phyloP scores from a whole-genome alignment of 148 eudicot genomes.

The Vaccinium corymbosum region DNA sequence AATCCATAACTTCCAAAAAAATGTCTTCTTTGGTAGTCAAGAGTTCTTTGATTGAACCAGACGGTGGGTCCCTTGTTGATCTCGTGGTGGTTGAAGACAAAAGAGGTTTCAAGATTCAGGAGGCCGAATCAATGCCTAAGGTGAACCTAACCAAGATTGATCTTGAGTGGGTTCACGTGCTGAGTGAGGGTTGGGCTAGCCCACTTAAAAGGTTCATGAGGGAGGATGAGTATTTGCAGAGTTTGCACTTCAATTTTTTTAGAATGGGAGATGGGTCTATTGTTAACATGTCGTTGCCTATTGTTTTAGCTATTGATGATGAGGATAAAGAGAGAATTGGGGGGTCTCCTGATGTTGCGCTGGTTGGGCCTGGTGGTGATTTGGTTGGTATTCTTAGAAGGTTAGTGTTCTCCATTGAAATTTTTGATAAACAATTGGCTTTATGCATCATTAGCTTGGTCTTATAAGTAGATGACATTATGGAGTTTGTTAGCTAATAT shows the following conservation, averaged over 20 bases:
- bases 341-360: conserved; percentile 45
- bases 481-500: neutral
- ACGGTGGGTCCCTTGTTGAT: conserved; percentile 75
- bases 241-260: conserved; percentile 80
- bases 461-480: neutral
- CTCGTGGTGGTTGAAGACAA: conserved; percentile 50
- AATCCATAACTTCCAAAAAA: conserved; percentile 6
- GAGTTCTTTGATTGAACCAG: conserved; percentile 79
- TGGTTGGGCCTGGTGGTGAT: conserved; percentile 57
- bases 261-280: conserved; percentile 62
- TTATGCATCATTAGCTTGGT: neutral
- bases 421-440: neutral
- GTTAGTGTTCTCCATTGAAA: conserved; percentile 27
- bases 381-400: conserved; percentile 66
- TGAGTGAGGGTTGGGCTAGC: conserved; percentile 95
- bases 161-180: conserved; percentile 89
- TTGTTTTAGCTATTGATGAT: conserved; percentile 83
- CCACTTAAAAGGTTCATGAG: conserved; percentile 89
- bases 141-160: conserved; percentile 57
- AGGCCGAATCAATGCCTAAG: conserved; percentile 57
- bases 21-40: conserved; percentile 22
- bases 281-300: conserved; percentile 90
- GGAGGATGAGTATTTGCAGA: conserved; percentile 82
- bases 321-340: conserved; percentile 54
- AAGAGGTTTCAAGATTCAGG: conserved; percentile 34